These are phyloP conservation scores for Rutstroemia sydowiana DNA, from an alignment of 2,329 filamentous ascomycete genomes.

Conservation along the genomic window DNA sequence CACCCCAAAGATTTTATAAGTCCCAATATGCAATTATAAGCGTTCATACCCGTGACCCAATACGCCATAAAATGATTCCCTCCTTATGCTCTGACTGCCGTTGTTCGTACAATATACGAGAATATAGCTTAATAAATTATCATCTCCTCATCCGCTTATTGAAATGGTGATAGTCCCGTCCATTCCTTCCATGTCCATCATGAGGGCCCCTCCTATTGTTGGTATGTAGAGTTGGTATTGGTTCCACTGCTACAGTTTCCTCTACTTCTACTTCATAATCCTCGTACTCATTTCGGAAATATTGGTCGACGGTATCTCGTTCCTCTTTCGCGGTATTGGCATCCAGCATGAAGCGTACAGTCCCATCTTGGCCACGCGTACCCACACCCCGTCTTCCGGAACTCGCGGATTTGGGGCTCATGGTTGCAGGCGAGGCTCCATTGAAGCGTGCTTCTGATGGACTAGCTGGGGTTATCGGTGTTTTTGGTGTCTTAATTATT, in stretches of 20 bases:
- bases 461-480: constrained; percentile 29
- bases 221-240: constrained; percentile 9
- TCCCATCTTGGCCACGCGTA: constrained; percentile 52
- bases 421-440: constrained; percentile 26
- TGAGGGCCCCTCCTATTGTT: constrained; percentile 14
- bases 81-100: background rate
- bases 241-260: constrained; percentile 35
- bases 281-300: constrained; percentile 67
- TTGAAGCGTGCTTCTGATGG: constrained; percentile 28
- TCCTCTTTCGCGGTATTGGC: constrained; percentile 67
- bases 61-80: background rate
- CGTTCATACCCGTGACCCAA: background rate
- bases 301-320: constrained; percentile 56
- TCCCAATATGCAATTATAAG: constrained; percentile 1
- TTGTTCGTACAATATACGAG: background rate
- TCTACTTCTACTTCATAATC: constrained; percentile 75
- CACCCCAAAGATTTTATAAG: background rate
- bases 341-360: constrained; percentile 85
- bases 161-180: constrained; percentile 13
- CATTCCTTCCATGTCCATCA: constrained; percentile 10
- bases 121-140: background rate
- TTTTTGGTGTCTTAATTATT: constrained; percentile 31
- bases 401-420: constrained; percentile 27
- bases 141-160: constrained; percentile 15
- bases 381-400: constrained; percentile 22